Evolutionary conservation across 2,329 filamentous ascomycete species (phyloP).

Genomic region (Curvularia sp.): DNA sequence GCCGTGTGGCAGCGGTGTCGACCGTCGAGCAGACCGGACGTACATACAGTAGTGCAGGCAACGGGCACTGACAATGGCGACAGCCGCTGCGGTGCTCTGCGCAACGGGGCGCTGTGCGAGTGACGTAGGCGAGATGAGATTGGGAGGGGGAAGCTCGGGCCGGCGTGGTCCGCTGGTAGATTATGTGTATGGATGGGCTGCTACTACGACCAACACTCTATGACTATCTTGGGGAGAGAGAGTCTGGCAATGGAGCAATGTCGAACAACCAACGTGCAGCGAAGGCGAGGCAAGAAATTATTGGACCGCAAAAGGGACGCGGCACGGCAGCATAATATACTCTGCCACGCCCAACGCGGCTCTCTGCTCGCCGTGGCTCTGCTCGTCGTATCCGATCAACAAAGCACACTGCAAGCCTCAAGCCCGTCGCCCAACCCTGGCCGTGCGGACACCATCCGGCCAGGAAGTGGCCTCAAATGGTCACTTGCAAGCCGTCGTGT

Average conservation of each 20-base stretch:
- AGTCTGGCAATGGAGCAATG: neutral
- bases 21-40: neutral
- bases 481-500: constrained; percentile 34
- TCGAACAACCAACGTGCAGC: neutral
- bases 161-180: constrained; percentile 19
- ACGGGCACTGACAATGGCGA: constrained; percentile 18
- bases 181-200: neutral
- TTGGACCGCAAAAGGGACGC: constrained; percentile 15
- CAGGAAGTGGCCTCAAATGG: constrained; percentile 42
- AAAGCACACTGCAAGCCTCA: constrained; percentile 2
- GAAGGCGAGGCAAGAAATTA: constrained; percentile 6
- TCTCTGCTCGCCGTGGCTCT: constrained; percentile 23
- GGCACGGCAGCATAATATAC: constrained; percentile 31
- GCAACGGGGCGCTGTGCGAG: constrained; percentile 24
- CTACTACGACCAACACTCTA: no score
- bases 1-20: constrained; percentile 23
- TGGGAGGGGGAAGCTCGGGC: constrained; percentile 25
- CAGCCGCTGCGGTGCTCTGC: constrained; percentile 24
- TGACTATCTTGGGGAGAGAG: no score
- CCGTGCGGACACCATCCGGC: constrained; percentile 28
- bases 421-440: constrained; percentile 18
- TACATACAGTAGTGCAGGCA: neutral
- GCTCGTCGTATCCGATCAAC: constrained; percentile 5
- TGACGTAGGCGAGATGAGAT: constrained; percentile 27
- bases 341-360: constrained; percentile 12